phyloP scores from a whole-genome alignment of 352 stramenopile genomes.

The Halophytophthora polymorphica region DNA sequence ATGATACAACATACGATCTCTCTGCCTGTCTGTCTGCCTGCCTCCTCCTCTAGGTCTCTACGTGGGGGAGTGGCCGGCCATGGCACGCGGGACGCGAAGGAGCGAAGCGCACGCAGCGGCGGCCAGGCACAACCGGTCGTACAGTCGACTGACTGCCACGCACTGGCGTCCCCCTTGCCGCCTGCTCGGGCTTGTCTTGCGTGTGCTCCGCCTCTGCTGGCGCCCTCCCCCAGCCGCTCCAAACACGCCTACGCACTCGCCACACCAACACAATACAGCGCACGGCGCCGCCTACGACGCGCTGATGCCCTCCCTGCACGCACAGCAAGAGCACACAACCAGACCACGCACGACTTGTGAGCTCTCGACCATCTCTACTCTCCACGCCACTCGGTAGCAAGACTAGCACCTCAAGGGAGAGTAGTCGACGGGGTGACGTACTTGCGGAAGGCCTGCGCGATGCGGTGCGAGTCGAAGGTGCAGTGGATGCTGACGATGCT shows the following conservation, averaged over 20 bases:
- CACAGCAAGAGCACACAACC: conserved; percentile 12
- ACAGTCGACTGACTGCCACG: not conserved
- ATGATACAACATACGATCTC: conserved; percentile 29
- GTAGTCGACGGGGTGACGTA: conserved; percentile 31
- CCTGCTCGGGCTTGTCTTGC: not conserved
- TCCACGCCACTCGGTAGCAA: not conserved
- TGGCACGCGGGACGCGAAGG: not conserved
- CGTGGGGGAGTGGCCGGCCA: conserved; percentile 14
- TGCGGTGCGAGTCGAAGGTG: conserved; percentile 85
- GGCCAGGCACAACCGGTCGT: not conserved
- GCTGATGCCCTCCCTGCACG: conserved; percentile 65
- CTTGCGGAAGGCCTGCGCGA: conserved; percentile 83
- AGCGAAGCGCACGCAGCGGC: not conserved
- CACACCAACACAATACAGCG: conserved; percentile 24
- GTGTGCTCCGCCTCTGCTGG: conserved; percentile 13
- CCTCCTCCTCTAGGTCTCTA: conserved; percentile 36
- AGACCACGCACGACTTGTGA: conserved; percentile 4
- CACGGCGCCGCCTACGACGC: conserved; percentile 44
- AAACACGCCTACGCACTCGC: conserved; percentile 23
- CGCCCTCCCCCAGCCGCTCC: conserved; percentile 9
- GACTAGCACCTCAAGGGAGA: not conserved
- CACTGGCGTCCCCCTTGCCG: not conserved
- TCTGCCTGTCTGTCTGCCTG: conserved; percentile 15
- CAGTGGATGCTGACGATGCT: conserved; percentile 83
- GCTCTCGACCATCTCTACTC: not conserved